phyloP scores from a whole-genome alignment of 495 filamentous ascomycete genomes.

The Talaromyces thailandensis region DNA sequence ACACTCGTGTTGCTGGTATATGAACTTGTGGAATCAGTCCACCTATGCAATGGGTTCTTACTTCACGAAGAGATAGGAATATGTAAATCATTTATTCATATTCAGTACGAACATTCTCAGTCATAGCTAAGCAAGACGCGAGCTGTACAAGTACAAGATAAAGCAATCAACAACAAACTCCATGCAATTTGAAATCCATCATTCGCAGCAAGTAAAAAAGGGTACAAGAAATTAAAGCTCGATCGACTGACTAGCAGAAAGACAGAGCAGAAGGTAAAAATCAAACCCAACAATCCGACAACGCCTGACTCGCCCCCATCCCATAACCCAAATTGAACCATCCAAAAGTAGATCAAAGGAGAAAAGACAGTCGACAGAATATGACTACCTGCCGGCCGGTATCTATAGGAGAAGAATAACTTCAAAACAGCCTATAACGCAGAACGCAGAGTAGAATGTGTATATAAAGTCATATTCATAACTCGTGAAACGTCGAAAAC shows the following conservation, averaged over 20 bases:
- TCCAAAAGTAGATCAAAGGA: background rate
- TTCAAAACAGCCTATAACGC: background rate
- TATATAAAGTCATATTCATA: constrained; percentile 6
- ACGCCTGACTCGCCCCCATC: background rate
- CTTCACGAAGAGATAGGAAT: background rate
- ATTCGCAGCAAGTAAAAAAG: background rate
- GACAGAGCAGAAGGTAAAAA: background rate
- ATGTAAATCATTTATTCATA: background rate
- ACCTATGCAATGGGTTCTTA: too few species aligned
- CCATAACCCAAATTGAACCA: background rate
- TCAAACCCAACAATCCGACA: background rate
- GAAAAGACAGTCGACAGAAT: background rate
- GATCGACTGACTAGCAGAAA: background rate
- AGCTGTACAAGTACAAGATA: background rate
- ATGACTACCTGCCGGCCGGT: background rate
- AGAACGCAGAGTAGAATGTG: constrained; percentile 4
- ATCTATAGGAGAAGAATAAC: constrained; percentile 6
- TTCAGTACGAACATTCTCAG: background rate
- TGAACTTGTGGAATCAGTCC: too few species aligned
- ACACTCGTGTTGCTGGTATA: background rate
- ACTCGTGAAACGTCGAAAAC: background rate
- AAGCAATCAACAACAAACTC: background rate
- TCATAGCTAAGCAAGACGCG: background rate
- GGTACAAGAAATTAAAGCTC: background rate
- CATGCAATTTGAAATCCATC: background rate